Conservation (phyloP, 768 basidiomycete genomes). For the Termitomyces sp. region DNA sequence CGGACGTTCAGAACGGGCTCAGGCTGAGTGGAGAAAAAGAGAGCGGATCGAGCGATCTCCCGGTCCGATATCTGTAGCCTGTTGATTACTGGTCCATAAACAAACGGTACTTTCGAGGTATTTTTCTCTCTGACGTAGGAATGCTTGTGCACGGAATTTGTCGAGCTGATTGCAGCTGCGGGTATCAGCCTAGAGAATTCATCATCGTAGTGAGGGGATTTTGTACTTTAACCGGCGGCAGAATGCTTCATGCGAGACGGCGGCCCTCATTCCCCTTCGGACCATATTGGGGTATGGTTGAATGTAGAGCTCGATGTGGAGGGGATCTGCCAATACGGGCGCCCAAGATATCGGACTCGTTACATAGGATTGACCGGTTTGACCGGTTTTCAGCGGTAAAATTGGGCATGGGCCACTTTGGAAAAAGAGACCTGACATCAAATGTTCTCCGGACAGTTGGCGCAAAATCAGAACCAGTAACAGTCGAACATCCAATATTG, state of each 20-base stretch:
- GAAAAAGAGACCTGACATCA: not conserved
- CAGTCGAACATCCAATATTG: not conserved
- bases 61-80: not conserved
- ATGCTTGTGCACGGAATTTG: not conserved
- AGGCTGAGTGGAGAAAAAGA: too few relatives aligned
- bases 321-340: not conserved
- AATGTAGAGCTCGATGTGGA: not conserved
- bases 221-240: not conserved
- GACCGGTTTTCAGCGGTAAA: too few relatives aligned
- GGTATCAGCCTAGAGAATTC: slow-evolving; percentile 1
- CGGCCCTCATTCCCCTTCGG: not conserved
- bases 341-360: too few relatives aligned
- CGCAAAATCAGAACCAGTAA: not conserved
- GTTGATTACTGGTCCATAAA: not conserved
- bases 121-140: not conserved
- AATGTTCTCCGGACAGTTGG: not conserved
- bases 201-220: not conserved
- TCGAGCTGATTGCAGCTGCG: not conserved
- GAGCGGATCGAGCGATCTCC: slow-evolving; percentile 2
- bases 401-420: not conserved
- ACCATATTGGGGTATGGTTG: too few relatives aligned
- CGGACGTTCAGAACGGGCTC: not conserved
- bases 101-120: not conserved
- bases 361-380: too few relatives aligned
- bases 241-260: not conserved